Percentiles rank a stretch among this genome's conserved stretches.
phyloP scores from a whole-genome alignment of 2,329 filamentous ascomycete genomes.

The Xylaria sp. region DNA sequence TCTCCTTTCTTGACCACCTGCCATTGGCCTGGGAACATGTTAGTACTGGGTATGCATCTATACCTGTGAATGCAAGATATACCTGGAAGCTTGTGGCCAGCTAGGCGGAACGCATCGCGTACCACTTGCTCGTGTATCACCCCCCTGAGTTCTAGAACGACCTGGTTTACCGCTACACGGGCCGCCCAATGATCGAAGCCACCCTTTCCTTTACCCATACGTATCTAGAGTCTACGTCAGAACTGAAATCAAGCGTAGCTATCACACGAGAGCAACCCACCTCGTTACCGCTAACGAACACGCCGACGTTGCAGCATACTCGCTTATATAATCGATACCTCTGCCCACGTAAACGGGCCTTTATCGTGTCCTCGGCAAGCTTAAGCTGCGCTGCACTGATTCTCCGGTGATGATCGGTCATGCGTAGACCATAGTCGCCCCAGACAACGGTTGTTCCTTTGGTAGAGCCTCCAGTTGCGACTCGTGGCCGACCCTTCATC shows the following conservation, averaged over 20 bases:
- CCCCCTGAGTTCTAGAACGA: conserved; percentile 92
- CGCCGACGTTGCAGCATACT: conserved; percentile 90
- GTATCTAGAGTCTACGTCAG: conserved; percentile 63
- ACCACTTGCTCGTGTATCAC: conserved; percentile 94
- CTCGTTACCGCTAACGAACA: conserved; percentile 95
- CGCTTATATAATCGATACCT: conserved; percentile 93
- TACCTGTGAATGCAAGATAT: conserved; percentile 50
- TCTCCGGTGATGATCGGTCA: conserved; percentile 91
- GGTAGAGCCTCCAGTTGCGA: conserved; percentile 87
- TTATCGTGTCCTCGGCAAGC: conserved; percentile 93
- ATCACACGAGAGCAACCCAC: conserved; percentile 54
- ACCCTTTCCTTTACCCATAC: conserved; percentile 99
- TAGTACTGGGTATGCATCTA: conserved; percentile 20
- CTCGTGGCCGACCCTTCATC: conserved; percentile 88
- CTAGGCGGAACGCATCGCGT: conserved; percentile 90
- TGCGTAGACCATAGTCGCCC: conserved; percentile 94
- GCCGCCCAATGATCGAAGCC: conserved; percentile 97
- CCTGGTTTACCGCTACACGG: conserved; percentile 87
- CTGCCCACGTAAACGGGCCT: conserved; percentile 85
- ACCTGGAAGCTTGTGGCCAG: conserved; percentile 95
- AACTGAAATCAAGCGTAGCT: conserved; percentile 2
- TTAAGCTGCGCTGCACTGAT: conserved; percentile 88
- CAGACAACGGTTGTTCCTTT: conserved; percentile 96
- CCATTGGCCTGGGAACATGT: conserved; percentile 70
- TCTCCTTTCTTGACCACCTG: conserved; percentile 96